Conservation (phyloP, 345 rosid species). For the Chamaenerion angustifolium region DNA sequence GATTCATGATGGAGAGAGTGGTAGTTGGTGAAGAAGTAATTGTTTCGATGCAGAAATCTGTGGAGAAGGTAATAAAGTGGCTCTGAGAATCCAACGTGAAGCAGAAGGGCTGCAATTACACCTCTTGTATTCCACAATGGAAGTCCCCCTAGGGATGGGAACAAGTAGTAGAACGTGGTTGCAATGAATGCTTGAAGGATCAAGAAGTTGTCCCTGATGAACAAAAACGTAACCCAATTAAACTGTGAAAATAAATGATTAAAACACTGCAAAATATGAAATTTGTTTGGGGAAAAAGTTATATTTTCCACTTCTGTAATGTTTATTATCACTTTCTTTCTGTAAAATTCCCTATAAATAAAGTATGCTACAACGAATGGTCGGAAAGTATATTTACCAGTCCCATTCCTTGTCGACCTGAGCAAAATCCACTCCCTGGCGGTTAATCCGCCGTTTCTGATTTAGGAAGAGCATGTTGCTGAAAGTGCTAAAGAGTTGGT, state of each 20-base stretch:
- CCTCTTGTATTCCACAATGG: slow-evolving; percentile 71
- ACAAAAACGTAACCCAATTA: background rate
- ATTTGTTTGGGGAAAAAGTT: too few relatives aligned
- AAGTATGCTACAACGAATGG: too few relatives aligned
- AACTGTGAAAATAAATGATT: too few relatives aligned
- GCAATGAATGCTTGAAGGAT: slow-evolving; percentile 67
- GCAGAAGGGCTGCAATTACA: slow-evolving; percentile 32
- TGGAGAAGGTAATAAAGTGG: slow-evolving; percentile 68
- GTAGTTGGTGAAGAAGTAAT: slow-evolving; percentile 43
- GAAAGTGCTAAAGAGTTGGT: slow-evolving; percentile 29
- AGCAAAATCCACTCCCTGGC: slow-evolving; percentile 64
- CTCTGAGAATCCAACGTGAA: slow-evolving; percentile 74
- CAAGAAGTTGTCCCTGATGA: slow-evolving; percentile 82
- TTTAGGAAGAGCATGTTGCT: slow-evolving; percentile 55
- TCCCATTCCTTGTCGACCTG: slow-evolving; percentile 92
- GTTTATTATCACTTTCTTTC: too few relatives aligned
- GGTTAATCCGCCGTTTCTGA: slow-evolving; percentile 37
- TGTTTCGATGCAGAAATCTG: slow-evolving; percentile 33
- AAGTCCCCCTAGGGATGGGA: slow-evolving; percentile 32
- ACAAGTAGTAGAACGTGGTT: slow-evolving; percentile 36
- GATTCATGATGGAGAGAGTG: slow-evolving; percentile 82
- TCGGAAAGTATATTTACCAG: slow-evolving; percentile 34
- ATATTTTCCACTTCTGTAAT: too few relatives aligned
- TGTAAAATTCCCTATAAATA: too few relatives aligned
- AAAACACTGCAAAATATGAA: too few relatives aligned